phyloP scores from a whole-genome alignment of 108 stramenopile genomes.

The Cyclotella cryptica region DNA sequence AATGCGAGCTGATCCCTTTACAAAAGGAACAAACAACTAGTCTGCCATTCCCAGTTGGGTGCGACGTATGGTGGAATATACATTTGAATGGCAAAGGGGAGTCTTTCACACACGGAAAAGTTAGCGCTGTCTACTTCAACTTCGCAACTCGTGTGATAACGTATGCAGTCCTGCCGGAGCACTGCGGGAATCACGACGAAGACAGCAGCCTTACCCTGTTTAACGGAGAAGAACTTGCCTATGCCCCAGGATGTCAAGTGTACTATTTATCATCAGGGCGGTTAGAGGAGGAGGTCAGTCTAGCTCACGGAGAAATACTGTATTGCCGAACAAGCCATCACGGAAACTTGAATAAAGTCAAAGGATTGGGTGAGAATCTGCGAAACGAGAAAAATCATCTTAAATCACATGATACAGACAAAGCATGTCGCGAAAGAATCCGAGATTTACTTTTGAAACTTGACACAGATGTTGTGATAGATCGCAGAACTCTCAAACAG shows the following conservation, averaged over 20 bases:
- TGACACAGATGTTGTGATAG: constrained; percentile 3
- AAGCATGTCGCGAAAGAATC: background rate
- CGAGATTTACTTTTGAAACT: background rate
- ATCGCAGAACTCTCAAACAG: constrained; percentile 1
- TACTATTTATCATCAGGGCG: background rate
- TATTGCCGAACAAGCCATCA: background rate
- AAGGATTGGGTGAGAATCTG: background rate
- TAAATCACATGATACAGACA: background rate
- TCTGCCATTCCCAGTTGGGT: background rate
- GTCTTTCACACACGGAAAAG: background rate
- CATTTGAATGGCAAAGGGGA: background rate
- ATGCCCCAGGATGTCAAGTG: background rate
- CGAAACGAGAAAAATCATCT: background rate
- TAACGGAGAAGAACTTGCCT: background rate
- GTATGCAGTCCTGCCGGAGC: background rate
- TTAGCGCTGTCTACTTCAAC: background rate
- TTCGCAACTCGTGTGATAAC: background rate
- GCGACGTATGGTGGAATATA: background rate
- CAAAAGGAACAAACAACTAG: background rate
- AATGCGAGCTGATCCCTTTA: background rate
- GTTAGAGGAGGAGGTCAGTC: background rate
- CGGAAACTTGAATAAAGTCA: background rate
- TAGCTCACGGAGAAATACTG: background rate
- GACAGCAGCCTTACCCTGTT: background rate
- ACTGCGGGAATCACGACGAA: background rate